Evolutionary conservation across 352 stramenopile species (phyloP), one percentile per base, ranked within the genome.

Genomic region (Phytopythium ostracodes): DNA sequence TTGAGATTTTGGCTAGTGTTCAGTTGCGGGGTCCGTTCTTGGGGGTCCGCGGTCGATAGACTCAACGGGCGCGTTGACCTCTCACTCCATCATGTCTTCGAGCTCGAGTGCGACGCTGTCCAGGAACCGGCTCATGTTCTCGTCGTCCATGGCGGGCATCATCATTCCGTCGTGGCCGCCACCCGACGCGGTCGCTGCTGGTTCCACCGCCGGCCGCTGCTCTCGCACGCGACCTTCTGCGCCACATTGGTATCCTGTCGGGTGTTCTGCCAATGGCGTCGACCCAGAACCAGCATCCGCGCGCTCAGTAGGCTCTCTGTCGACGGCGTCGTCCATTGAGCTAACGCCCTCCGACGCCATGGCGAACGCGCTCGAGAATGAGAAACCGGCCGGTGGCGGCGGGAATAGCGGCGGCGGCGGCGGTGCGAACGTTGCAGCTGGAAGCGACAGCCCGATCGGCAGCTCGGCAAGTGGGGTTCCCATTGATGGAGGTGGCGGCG

Each of bases 121-220:
- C 58, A 92, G 81, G 63, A 92, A 90, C 52, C 68, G 79, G 64
- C 70, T 91, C 81, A 92, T 92, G 68, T 92, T 82, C 66, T 91
- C 84, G 36, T 81, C 73, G 51, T 81, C 73, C 67, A 80, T 80
- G 49, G 47, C 49, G 2, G 67, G 64, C 36, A 42, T 52, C 42
- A 24, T 4, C 14, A 46, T 66, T 24, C 64, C 27, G 17, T 75
- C 73, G 43, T 63, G 51, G 14, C 27, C 60, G 56, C 52, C 36
- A 24, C 24, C 51, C 51, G 36, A 42, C 36, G 36, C 36, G 8
- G 42, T 14, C 11, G 6, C 20, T 12, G 4, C 10, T 10, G 33
- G 33, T 38, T 10, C 33, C 33, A 10, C 15, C 9, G 42, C 42
- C 42, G 42, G 14, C 42, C 42, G 42, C 42, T 49, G 42, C 42